Evolutionary conservation across 176 grass and related monocot species (phyloP).

Genomic region (Panicum miliaceum): DNA sequence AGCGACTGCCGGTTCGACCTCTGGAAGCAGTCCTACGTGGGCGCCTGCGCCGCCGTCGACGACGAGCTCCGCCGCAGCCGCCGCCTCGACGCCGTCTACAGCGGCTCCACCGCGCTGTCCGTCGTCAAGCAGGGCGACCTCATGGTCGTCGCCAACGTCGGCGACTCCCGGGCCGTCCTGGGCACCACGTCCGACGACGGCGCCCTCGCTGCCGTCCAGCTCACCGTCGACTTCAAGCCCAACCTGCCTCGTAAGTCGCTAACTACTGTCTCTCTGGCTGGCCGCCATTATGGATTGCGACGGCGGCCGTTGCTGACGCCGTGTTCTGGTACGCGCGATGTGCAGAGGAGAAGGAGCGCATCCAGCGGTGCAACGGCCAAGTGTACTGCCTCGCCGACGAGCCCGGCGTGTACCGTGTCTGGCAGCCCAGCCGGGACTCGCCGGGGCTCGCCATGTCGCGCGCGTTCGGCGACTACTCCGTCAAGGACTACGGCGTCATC

Average conservation of each 20-base stretch:
- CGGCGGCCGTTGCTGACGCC: neutral
- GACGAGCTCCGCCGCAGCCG: conserved; percentile 65
- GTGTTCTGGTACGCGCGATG: neutral
- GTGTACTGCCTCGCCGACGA: conserved; percentile 76
- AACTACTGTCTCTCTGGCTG: neutral
- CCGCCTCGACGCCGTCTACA: conserved; percentile 68
- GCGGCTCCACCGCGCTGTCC: conserved; percentile 80
- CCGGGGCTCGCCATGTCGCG: conserved; percentile 95
- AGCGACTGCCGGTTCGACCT: conserved; percentile 56
- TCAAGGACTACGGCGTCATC: conserved; percentile 86
- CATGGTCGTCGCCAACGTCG: conserved; percentile 81
- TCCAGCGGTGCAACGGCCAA: conserved; percentile 71
- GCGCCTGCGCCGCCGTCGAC: conserved; percentile 65
- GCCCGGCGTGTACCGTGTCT: conserved; percentile 80
- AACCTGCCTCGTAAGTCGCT: conserved; percentile 79
- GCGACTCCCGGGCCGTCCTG: conserved; percentile 89
- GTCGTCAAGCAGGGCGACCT: conserved; percentile 81
- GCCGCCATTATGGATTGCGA: neutral
- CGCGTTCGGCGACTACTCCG: conserved; percentile 84
- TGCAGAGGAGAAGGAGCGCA: conserved; percentile 83
- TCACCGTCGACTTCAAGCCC: conserved; percentile 89
- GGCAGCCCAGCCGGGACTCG: conserved; percentile 64
- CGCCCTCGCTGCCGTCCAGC: conserved; percentile 66
- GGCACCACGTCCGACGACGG: conserved; percentile 57
- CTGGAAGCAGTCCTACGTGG: conserved; percentile 68